phyloP scores from a whole-genome alignment of 2,329 filamentous ascomycete species.

The Tolypocladium capitatum region DNA sequence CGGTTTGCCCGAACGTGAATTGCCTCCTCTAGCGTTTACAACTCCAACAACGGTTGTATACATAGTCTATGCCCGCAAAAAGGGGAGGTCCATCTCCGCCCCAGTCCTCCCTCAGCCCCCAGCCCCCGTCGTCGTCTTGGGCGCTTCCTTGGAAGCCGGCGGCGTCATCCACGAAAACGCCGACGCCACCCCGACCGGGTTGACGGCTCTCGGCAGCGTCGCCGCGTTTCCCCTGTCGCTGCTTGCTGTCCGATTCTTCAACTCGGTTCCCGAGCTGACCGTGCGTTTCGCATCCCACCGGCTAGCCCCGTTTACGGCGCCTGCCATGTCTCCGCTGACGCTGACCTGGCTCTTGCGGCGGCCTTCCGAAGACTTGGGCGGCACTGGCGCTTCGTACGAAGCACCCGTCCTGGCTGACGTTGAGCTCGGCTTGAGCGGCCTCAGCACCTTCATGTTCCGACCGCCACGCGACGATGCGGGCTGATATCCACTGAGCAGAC shows the following conservation, averaged over 20 bases:
- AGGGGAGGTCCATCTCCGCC: neutral
- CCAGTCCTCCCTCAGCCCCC: neutral
- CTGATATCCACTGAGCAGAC: conserved; percentile 53
- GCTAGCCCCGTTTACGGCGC: conserved; percentile 14
- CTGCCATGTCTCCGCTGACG: conserved; percentile 14
- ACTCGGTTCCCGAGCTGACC: conserved; percentile 28
- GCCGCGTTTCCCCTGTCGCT: conserved; percentile 24
- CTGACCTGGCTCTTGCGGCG: conserved; percentile 40
- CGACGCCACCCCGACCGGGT: conserved; percentile 83
- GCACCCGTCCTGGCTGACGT: conserved; percentile 35
- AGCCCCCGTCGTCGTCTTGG: conserved; percentile 21
- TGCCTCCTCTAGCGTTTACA: neutral
- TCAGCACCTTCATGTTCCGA: conserved; percentile 81
- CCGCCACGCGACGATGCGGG: conserved; percentile 42
- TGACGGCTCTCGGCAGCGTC: conserved; percentile 45
- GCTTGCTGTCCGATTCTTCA: conserved; percentile 18
- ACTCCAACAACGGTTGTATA: neutral
- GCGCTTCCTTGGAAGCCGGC: conserved; percentile 14
- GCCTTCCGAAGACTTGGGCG: conserved; percentile 33
- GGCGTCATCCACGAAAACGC: conserved; percentile 87
- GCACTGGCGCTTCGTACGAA: conserved; percentile 36
- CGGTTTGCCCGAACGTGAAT: neutral
- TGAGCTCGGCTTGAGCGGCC: conserved; percentile 55
- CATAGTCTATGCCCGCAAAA: neutral
- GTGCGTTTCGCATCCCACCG: conserved; percentile 44